phyloP scores from a whole-genome alignment of 176 grass and related monocot species.

The Triticum timopheevii region DNA sequence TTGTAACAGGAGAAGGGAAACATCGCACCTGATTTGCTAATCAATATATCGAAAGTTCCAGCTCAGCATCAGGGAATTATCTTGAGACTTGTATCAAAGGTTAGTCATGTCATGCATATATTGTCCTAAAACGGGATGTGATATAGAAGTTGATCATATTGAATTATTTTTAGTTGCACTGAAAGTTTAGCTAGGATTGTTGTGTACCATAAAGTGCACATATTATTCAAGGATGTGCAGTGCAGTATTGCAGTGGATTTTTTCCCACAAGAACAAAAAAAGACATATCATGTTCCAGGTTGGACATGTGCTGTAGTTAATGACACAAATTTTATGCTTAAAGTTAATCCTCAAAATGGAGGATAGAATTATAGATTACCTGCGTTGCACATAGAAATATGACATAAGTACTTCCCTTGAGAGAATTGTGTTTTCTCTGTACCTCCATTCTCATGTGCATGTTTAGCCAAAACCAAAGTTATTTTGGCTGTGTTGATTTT shows the following conservation, averaged over 20 bases:
- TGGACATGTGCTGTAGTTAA: background rate
- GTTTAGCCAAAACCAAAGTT: background rate
- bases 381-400: conserved; percentile 9
- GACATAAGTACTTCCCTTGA: background rate
- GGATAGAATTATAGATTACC: background rate
- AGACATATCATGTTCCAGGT: background rate
- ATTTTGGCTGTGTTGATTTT: background rate
- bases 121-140: background rate
- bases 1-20: conserved; percentile 64
- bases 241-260: background rate
- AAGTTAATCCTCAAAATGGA: background rate
- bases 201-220: background rate
- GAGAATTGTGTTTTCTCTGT: background rate
- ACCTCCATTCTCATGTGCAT: background rate
- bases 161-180: background rate
- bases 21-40: conserved; percentile 78
- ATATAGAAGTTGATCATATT: background rate
- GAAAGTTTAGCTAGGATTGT: background rate
- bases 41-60: conserved; percentile 66
- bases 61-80: conserved; percentile 86
- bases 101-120: conserved; percentile 30
- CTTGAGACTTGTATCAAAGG: conserved; percentile 84
- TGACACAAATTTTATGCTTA: background rate
- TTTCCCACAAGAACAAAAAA: background rate
- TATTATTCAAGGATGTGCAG: background rate